Evolutionary conservation across 2,329 filamentous ascomycete genomes (phyloP).

Genomic region (Aspergillus aculeatus): DNA sequence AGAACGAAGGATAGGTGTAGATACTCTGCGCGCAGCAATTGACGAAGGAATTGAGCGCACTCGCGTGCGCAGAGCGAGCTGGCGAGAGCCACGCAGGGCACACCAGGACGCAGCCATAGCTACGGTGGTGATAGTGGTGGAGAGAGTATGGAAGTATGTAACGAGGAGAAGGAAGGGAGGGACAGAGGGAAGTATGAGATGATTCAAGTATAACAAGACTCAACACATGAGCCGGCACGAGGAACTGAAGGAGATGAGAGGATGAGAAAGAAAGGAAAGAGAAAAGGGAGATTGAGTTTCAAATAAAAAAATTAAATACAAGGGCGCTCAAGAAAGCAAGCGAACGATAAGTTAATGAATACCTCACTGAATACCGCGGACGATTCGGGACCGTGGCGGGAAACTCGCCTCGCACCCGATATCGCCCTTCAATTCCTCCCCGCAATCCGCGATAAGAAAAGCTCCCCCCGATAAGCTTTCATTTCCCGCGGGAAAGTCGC

Average conservation of each 20-base stretch:
- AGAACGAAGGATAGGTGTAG: conserved; percentile 31
- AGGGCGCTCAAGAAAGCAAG: background rate
- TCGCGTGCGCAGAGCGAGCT: conserved; percentile 35
- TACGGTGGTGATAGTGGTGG: conserved; percentile 7
- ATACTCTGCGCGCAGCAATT: conserved; percentile 23
- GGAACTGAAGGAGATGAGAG: background rate
- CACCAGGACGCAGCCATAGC: conserved; percentile 36
- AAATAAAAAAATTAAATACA: conserved; percentile 2
- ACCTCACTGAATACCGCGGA: conserved; percentile 17
- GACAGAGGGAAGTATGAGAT: conserved; percentile 3
- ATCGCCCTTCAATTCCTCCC: background rate
- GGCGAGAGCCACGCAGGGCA: conserved; percentile 36
- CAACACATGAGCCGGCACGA: conserved; percentile 1
- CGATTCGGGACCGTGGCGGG: conserved; percentile 15
- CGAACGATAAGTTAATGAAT: conserved; percentile 1
- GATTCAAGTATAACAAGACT: background rate
- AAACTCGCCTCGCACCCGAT: conserved; percentile 18
- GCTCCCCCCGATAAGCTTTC: conserved; percentile 4
- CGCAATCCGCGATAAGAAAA: conserved; percentile 7
- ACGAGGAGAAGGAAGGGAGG: background rate
- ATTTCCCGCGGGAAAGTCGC: conserved; percentile 20
- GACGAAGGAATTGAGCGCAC: conserved; percentile 22
- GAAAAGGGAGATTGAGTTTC: conserved; percentile 5
- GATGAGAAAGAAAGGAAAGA: conserved; percentile 1
- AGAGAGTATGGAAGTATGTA: background rate